These are phyloP conservation scores for Skeletonema potamos DNA, from an alignment of 108 stramenopile genomes.

Conservation along the genomic window DNA sequence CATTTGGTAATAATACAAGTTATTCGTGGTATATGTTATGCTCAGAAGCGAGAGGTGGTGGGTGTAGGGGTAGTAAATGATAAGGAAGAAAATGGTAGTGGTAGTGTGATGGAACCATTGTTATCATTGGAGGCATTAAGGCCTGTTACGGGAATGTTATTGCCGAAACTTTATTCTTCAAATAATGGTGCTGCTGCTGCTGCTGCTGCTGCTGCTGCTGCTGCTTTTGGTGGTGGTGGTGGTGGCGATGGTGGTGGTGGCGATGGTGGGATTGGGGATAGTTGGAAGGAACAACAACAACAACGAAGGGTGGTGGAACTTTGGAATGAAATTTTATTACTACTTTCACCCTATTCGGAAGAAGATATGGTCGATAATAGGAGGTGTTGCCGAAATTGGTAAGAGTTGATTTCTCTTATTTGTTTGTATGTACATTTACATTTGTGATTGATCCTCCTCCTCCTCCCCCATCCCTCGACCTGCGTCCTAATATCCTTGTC, in stretches of 20 bases:
- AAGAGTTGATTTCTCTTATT: neutral
- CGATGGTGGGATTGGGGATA: too few species aligned
- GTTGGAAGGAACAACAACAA: neutral
- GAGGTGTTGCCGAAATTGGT: slow-evolving; percentile 22
- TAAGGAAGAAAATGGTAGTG: neutral
- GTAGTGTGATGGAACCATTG: neutral
- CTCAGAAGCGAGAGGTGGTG: neutral
- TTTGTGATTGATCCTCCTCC: too few species aligned
- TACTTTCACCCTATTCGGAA: slow-evolving; percentile 27
- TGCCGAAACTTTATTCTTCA: slow-evolving; percentile 32
- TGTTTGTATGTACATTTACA: too few species aligned
- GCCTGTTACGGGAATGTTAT: slow-evolving; percentile 40
- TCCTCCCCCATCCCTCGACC: too few species aligned
- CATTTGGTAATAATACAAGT: slow-evolving; percentile 26
- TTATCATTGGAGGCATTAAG: slow-evolving; percentile 38
- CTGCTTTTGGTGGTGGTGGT: neutral
- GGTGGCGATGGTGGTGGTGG: too few species aligned
- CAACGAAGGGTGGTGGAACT: slow-evolving; percentile 13
- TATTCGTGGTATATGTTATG: slow-evolving; percentile 25
- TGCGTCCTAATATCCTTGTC: too few species aligned
- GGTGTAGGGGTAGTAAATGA: neutral
- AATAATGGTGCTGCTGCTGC: neutral
- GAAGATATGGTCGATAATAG: slow-evolving; percentile 8
- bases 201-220: too few species aligned
- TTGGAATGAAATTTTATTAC: slow-evolving; percentile 34